Evolutionary conservation across 805 yeast species (phyloP).

Genomic region (Saccharomycopsis malanga): DNA sequence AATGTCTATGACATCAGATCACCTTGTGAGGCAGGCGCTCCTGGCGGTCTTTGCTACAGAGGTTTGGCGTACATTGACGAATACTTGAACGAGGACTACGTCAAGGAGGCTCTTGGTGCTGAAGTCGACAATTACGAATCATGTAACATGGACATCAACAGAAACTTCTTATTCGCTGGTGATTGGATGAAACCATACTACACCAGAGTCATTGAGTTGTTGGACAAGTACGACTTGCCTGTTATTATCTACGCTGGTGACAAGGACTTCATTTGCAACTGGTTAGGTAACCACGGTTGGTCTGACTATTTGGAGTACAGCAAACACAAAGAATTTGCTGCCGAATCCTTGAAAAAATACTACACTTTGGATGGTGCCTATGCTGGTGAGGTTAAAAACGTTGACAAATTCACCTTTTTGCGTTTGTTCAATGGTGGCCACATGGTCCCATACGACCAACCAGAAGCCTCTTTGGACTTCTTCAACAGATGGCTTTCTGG

Average conservation of each 20-base stretch:
- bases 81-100: conserved; percentile 71
- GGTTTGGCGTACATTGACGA: conserved; percentile 68
- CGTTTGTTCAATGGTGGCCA: conserved; percentile 82
- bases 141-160: conserved; percentile 76
- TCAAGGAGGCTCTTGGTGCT: conserved; percentile 79
- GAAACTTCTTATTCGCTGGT: conserved; percentile 78
- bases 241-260: conserved; percentile 92
- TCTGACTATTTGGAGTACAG: conserved; percentile 66
- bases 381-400: conserved; percentile 60
- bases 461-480: conserved; percentile 62
- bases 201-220: conserved; percentile 58
- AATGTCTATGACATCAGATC: conserved; percentile 88
- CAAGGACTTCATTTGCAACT: conserved; percentile 92
- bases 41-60: conserved; percentile 56
- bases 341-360: conserved; percentile 36
- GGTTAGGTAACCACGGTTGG: conserved; percentile 94
- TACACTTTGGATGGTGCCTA: conserved; percentile 26
- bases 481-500: conserved; percentile 71
- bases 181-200: conserved; percentile 93
- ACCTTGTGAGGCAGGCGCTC: conserved; percentile 58
- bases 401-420: conserved; percentile 64
- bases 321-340: conserved; percentile 42
- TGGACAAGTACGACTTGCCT: conserved; percentile 62
- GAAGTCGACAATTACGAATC: conserved; percentile 74
- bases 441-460: conserved; percentile 89